Evolutionary conservation across 495 filamentous ascomycete genomes (phyloP).

Genomic region (Penicillium chermesinum): DNA sequence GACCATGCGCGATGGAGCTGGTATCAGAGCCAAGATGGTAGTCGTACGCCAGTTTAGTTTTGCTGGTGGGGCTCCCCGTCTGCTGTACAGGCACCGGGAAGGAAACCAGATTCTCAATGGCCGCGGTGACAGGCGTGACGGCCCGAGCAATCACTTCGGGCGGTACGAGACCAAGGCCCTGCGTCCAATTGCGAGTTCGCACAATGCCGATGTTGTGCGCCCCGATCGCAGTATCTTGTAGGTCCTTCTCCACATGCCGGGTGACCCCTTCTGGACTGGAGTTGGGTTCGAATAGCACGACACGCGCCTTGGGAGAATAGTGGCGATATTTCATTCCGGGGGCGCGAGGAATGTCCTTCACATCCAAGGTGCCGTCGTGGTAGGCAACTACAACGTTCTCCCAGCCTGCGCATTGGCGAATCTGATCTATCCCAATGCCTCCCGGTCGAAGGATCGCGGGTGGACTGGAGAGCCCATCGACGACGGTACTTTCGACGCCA

Average conservation of each 20-base stretch:
- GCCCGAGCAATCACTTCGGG: slow-evolving; percentile 23
- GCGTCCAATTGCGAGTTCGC: slow-evolving; percentile 41
- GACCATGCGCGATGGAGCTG: slow-evolving; percentile 69
- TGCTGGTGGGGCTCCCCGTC: slow-evolving; percentile 15
- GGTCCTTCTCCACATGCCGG: slow-evolving; percentile 32
- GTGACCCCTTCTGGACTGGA: slow-evolving; percentile 28
- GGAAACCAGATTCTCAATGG: slow-evolving; percentile 27
- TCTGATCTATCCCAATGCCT: slow-evolving; percentile 80
- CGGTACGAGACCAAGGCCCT: slow-evolving; percentile 28
- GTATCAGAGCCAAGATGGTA: slow-evolving; percentile 62
- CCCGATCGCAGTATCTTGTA: slow-evolving; percentile 32
- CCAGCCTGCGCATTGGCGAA: slow-evolving; percentile 75
- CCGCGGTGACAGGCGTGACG: slow-evolving; percentile 19
- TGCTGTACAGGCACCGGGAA: slow-evolving; percentile 31
- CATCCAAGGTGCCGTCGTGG: slow-evolving; percentile 50
- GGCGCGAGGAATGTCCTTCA: slow-evolving; percentile 60
- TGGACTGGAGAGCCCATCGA: slow-evolving; percentile 78
- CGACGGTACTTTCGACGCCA: slow-evolving; percentile 94
- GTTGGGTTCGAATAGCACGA: slow-evolving; percentile 69
- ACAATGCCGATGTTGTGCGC: slow-evolving; percentile 45
- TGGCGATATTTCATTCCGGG: slow-evolving; percentile 99
- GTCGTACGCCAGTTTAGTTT: slow-evolving; percentile 36
- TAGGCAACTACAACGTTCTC: slow-evolving; percentile 69
- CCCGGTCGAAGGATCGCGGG: slow-evolving; percentile 83
- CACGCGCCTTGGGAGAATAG: slow-evolving; percentile 86